A percentile compares a stretch with the other conserved stretches of the same genome.
phyloP scores from a whole-genome alignment of 1,139 yeast genomes.

The Yamadazyma atmosphaerica region DNA sequence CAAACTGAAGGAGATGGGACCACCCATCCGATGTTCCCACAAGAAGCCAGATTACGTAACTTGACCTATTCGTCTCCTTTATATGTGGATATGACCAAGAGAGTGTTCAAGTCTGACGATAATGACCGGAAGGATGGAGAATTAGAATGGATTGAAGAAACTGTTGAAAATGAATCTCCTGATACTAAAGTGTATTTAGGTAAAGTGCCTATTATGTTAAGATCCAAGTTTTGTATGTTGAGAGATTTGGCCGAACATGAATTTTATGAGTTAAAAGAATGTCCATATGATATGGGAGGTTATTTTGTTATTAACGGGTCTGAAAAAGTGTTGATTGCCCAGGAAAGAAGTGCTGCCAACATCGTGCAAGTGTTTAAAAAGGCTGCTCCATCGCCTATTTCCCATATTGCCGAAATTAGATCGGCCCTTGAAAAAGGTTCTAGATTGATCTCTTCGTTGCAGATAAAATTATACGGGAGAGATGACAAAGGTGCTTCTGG shows the following conservation, averaged over 20 bases:
- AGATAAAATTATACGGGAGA: constrained; percentile 87
- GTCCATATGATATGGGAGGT: constrained; percentile 99
- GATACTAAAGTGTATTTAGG: constrained; percentile 86
- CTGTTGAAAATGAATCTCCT: constrained; percentile 55
- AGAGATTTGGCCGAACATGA: constrained; percentile 93
- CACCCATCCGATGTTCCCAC: constrained; percentile 97
- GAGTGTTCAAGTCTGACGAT: constrained; percentile 83
- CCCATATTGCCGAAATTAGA: constrained; percentile 95
- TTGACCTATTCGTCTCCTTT: constrained; percentile 95
- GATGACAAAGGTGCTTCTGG: constrained; percentile 72
- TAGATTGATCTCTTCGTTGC: constrained; percentile 89
- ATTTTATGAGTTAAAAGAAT: constrained; percentile 91
- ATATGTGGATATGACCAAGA: constrained; percentile 93
- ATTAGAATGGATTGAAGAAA: constrained; percentile 67
- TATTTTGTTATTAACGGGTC: constrained; percentile 97
- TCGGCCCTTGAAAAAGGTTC: constrained; percentile 97
- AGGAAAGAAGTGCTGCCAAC: constrained; percentile 97
- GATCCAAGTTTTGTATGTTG: constrained; percentile 94
- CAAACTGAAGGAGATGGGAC: constrained; percentile 99
- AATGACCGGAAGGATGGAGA: constrained; percentile 59
- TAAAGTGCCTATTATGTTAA: constrained; percentile 95
- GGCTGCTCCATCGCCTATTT: constrained; percentile 95
- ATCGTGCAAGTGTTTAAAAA: constrained; percentile 98
- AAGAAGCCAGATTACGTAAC: constrained; percentile 95
- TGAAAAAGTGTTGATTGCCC: constrained; percentile 96